A percentile compares a stretch with the other conserved stretches of the same genome.
Conservation (phyloP, 1,284 basidiomycete species). For the Pyrrhoderma noxium region DNA sequence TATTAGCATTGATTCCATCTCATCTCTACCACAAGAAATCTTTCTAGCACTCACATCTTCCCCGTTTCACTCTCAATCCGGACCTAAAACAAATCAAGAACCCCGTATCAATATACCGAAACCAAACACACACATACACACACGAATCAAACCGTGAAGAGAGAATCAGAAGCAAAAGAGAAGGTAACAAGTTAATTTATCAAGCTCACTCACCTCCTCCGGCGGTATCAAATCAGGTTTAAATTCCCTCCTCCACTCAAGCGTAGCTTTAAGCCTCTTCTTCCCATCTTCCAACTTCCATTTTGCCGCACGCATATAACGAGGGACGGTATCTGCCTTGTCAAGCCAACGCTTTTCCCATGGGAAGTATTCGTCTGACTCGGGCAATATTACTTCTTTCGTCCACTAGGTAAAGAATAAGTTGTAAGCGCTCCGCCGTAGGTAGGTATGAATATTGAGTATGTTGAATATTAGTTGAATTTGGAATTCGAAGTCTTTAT, state of each 20-base stretch:
- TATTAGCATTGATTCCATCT: no score
- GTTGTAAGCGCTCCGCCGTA: background rate
- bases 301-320: slow-evolving; percentile 80
- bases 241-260: slow-evolving; percentile 78
- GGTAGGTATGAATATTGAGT: no score
- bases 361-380: slow-evolving; percentile 58
- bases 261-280: slow-evolving; percentile 65
- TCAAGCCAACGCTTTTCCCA: slow-evolving; percentile 76
- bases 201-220: slow-evolving; percentile 45
- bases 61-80: slow-evolving; percentile 74
- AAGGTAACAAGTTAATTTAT: background rate
- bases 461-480: no score
- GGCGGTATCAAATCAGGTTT: slow-evolving; percentile 78
- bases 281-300: slow-evolving; percentile 75
- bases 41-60: slow-evolving; percentile 61
- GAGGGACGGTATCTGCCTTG: slow-evolving; percentile 65
- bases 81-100: slow-evolving; percentile 30
- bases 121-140: no score
- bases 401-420: slow-evolving; percentile 47
- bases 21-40: background rate
- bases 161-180: background rate
- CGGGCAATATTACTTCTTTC: slow-evolving; percentile 50
- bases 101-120: no score
- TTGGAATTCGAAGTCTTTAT: no score
- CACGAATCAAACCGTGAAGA: no score